Base-by-base conservation (phyloP, 768 basidiomycete genomes). In the Leucogyrophana mollusca region DNA sequence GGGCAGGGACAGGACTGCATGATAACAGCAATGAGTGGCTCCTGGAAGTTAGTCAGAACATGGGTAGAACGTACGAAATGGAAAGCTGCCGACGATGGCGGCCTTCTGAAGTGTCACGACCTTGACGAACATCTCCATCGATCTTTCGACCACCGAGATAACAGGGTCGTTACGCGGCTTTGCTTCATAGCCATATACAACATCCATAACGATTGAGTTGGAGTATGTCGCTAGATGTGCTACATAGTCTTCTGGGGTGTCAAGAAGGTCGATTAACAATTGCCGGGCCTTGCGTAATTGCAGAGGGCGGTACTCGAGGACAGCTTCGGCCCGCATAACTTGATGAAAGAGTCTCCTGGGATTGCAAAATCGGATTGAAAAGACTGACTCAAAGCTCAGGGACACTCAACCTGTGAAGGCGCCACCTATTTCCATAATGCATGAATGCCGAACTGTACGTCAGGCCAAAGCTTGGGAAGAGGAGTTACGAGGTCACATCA, bases 331-430 rank as follows among this genome's bases (percentile, higher is more conserved):
- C n/a, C 35, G 35, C 20, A 37, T 6, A 16, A 9, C 20, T 16
- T 37, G 16, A 37, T 37, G 35, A 16, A 37, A 9, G 16, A 37
- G 20, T 21, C 35, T 30, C 27, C 27, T 55, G 47, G n/a, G n/a
- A n/a, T n/a, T n/a, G 32, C n/a, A 9, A n/a, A n/a, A n/a, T n/a
- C n/a, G n/a, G n/a, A n/a, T n/a, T n/a, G n/a, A n/a, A n/a, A n/a
- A n/a, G n/a, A n/a, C n/a, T n/a, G n/a, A n/a, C n/a, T n/a, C n/a
- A n/a, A n/a, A n/a, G n/a, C n/a, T n/a, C n/a, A n/a, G n/a, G 53
- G 24, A 64, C 65, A 44, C 63, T 43, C 4, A 58, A 61, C 67
- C 41, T 37, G 20, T 37, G 35, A 9, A 16, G 35, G 6, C 35
- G n/a, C 35, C 35, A 37, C 16, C 35, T 21, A 16, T 37, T 16